Evolutionary conservation across 1,284 basidiomycete genomes (phyloP), one percentile per base, ranked within the genome.

Genomic region (Cutaneotrichosporon spelunceum): DNA sequence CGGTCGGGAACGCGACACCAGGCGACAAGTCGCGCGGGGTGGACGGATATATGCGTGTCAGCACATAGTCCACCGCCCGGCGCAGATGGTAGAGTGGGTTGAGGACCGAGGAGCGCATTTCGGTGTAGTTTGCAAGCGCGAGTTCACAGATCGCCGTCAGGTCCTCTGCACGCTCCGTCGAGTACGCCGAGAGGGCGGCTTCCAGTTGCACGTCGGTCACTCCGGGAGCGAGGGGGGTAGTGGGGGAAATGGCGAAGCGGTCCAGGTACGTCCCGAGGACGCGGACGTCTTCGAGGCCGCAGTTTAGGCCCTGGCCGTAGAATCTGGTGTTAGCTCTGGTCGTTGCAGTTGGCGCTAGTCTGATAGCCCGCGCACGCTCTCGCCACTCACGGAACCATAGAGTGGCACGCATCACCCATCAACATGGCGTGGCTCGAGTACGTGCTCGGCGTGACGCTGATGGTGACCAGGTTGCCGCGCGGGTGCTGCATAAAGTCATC

Each of bases 291-390:
- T 99, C 95, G 60, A 99, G 84, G 11, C 95, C 95, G 74, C 94
- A 97, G 76, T 99, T 99, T 68, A 99, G 84, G 21, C 95, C 95
- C 82, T 99, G 95, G 24, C 93, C 95, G 78, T 95, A 99, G 81
- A 99, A 99, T 54, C 95, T 95, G 10, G 66, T 2, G 60, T 61
- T 26, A 56, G 53, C 95, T 96, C 82, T 99, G 95, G 24, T 93
- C 95, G 78, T 95, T 98, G 81, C 99, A 99, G 54, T 94, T 95
- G 10, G 66, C 3, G 60, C 57, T 26, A 56, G 53, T n/a, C n/a
- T 23, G 13, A 21, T 7, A 24, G 10, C 36, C 23, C n/a, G 2
- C 29, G 24, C 16, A 33, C 30, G 8, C 30, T 2, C 8, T 13
- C 3, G 23, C 30, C 26, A 72, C 75, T 63, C 53, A 77, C 69